Percentiles rank a stretch among this genome's conserved stretches.
Conservation (phyloP, 1,139 yeast species). For the Diutina scorzettiae region DNA sequence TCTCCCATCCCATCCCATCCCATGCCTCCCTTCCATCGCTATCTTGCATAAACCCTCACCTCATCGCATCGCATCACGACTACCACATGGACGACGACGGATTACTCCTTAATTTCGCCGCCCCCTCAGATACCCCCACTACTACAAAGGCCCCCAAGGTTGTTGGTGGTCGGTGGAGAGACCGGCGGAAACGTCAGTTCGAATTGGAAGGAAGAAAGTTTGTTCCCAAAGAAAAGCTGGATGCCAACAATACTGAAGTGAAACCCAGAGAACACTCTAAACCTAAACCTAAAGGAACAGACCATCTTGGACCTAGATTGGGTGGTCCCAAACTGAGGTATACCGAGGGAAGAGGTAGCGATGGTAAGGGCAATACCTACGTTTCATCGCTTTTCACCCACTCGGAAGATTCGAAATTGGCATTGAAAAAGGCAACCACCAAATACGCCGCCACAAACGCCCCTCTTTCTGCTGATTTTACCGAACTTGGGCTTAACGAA, state of each 20-base stretch:
- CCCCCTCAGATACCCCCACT: background rate
- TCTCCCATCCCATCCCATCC: too few species aligned
- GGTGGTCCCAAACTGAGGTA: constrained; percentile 4
- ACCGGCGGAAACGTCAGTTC: constrained; percentile 3
- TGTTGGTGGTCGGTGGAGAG: constrained; percentile 1
- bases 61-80: too few species aligned
- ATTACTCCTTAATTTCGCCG: constrained; percentile 3
- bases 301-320: background rate
- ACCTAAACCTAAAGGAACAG: background rate
- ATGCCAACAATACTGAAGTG: background rate
- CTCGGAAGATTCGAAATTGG: constrained; percentile 21
- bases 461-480: constrained; percentile 59
- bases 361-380: constrained; percentile 20
- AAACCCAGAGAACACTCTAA: background rate
- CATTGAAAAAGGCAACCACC: constrained; percentile 17
- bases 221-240: background rate
- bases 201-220: constrained; percentile 1
- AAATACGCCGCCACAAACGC: constrained; percentile 65
- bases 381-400: constrained; percentile 83
- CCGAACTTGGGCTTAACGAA: constrained; percentile 71
- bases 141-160: constrained; percentile 1
- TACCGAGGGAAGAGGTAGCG: background rate
- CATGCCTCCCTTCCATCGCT: too few species aligned
- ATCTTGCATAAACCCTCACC: too few species aligned
- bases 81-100: constrained; percentile 6